Base-by-base conservation (phyloP, 179 eudicot species). In the Beta corolliflora region DNA sequence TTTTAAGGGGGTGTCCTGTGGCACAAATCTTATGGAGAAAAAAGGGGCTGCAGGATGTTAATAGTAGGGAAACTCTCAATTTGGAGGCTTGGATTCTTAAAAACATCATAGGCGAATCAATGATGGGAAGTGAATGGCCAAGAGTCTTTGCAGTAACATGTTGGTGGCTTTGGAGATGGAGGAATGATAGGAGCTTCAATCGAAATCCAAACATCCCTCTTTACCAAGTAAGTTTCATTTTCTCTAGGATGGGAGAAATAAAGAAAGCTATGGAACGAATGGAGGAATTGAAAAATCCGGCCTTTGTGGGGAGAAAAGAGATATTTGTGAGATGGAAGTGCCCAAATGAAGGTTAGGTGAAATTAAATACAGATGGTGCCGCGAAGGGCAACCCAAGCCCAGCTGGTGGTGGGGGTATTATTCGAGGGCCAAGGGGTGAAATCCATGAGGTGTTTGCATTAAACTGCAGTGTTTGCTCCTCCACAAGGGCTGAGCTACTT, bases 251-350 rank as follows among this genome's bases (percentile, higher is more conserved):
- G 4, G 44, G 70, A 2, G 1, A 8, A 0, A 9, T 14, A 7
- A 25, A 23, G 3, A 0, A 0, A 10, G 44, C 5, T 0, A 11
- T 5, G 1, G 41, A 8, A 3, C 8, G 44, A n/a, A n/a, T n/a
- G n/a, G 0, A 23, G 0, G 0, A 1, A 3, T 2, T 9, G 3
- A 0, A 0, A 0, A 12, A 13, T 0, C 7, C 5, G 5, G 23
- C 0, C 0, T 0, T 2, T 0, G 1, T 4, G 2, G 2, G 9
- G n/a, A 3, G 21, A 5, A 1, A 16, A 0, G 63, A 19, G 5
- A 3, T 59, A 0, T 12, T 23, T 0, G 21, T 65, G 3, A 9
- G 70, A 3, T 65, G 70, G 45, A 3, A 7, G 0, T 2, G 0
- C 13, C 70, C 70, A 0, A 1, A 3, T 3, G 15, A 9, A 9